phyloP scores from a whole-genome alignment of 257 asterid genomes.

The Plectranthus barbatus region DNA sequence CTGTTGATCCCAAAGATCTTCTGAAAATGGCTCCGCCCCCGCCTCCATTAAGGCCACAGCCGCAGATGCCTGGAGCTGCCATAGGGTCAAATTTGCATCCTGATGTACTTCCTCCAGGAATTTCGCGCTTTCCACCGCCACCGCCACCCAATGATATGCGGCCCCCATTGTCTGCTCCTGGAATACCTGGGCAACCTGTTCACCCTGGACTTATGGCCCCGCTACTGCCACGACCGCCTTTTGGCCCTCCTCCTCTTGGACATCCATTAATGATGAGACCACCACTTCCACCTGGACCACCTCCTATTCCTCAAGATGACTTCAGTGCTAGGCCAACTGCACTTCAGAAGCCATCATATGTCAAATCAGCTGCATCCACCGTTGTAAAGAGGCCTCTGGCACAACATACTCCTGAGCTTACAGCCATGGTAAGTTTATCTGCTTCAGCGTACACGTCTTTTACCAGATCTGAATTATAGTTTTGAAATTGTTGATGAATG shows the following conservation, averaged over 20 bases:
- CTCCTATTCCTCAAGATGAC: constrained; percentile 63
- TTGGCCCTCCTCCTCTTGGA: constrained; percentile 67
- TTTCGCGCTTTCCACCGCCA: constrained; percentile 53
- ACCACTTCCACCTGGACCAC: constrained; percentile 97
- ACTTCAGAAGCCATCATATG: constrained; percentile 80
- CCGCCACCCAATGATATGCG: constrained; percentile 77
- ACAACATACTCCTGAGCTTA: constrained; percentile 97
- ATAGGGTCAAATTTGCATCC: constrained; percentile 45
- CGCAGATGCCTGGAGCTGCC: constrained; percentile 47
- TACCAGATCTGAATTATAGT: neutral
- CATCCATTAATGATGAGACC: constrained; percentile 81
- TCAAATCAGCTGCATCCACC: constrained; percentile 95
- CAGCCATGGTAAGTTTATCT: constrained; percentile 76
- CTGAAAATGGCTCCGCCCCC: constrained; percentile 70
- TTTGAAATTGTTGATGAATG: neutral
- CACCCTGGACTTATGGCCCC: constrained; percentile 79
- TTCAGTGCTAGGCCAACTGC: constrained; percentile 32
- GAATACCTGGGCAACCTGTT: constrained; percentile 59
- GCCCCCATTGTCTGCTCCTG: constrained; percentile 46
- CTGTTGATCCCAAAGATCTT: constrained; percentile 41
- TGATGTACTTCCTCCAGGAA: constrained; percentile 68
- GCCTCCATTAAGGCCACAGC: constrained; percentile 63
- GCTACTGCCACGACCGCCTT: constrained; percentile 62
- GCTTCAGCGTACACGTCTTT: constrained; percentile 3
- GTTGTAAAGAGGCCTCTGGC: constrained; percentile 99